phyloP scores from a whole-genome alignment of 371 early-diverging fungal genomes.

The Rhizopus sp. region DNA sequence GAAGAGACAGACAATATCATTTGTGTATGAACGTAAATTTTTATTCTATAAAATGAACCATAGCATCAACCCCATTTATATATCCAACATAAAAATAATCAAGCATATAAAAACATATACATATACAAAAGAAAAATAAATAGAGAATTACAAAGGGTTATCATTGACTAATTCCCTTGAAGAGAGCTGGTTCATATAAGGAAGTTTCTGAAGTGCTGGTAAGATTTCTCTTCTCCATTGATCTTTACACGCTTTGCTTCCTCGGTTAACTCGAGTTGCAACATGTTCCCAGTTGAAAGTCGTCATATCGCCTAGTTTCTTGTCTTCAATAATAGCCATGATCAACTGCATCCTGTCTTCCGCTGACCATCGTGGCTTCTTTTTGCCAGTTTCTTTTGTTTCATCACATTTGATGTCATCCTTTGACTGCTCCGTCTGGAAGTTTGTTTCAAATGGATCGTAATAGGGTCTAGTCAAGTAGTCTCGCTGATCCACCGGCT shows the following conservation, averaged over 20 bases:
- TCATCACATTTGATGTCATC: not conserved
- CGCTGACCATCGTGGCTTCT: slow-evolving; percentile 40
- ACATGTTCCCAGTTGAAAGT: slow-evolving; percentile 39
- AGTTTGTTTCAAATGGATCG: too few relatives aligned
- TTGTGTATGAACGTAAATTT: too few relatives aligned
- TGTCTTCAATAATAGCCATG: slow-evolving; percentile 31
- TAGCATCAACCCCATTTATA: too few relatives aligned
- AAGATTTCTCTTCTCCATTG: slow-evolving; percentile 48
- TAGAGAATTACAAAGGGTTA: not conserved
- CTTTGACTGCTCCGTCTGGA: too few relatives aligned
- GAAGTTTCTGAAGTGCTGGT: slow-evolving; percentile 17
- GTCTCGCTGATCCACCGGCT: too few relatives aligned
- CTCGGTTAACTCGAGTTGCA: slow-evolving; percentile 23
- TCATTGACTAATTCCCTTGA: not conserved
- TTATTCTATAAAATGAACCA: too few relatives aligned
- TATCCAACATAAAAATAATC: too few relatives aligned
- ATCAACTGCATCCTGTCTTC: slow-evolving; percentile 24
- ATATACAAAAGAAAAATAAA: not conserved
- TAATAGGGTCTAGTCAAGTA: too few relatives aligned
- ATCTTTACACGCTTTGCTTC: slow-evolving; percentile 47
- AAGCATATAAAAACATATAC: too few relatives aligned
- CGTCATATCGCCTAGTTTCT: slow-evolving; percentile 37
- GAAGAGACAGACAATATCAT: too few relatives aligned
- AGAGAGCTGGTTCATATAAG: not conserved
- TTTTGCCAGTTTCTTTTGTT: slow-evolving; percentile 4